Percentiles rank a stretch among this genome's conserved stretches.
These are phyloP conservation scores for Limnomonas spitsbergensis DNA, from an alignment of 139 green algal genomes.

Conservation along the genomic window DNA sequence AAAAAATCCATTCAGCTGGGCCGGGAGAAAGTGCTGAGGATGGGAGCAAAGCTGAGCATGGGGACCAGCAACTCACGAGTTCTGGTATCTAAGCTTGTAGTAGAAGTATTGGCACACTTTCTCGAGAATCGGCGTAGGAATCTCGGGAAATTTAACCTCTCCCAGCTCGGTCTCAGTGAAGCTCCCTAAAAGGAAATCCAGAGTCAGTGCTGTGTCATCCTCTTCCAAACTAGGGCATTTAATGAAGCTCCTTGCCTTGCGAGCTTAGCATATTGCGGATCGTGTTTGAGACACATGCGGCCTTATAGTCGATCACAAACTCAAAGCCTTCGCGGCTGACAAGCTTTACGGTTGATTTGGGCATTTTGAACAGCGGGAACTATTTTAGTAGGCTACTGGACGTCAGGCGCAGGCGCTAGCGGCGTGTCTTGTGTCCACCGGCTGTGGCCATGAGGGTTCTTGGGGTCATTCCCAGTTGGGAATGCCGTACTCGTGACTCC, in stretches of 20 bases:
- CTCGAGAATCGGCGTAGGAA: conserved; percentile 87
- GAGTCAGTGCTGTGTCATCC: too few relatives aligned
- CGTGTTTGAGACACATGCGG: conserved; percentile 93
- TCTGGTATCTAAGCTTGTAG: conserved; percentile 92
- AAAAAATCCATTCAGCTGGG: too few relatives aligned
- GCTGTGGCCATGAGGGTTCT: too few relatives aligned
- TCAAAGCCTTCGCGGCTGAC: conserved; percentile 93
- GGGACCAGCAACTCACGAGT: conserved; percentile 75
- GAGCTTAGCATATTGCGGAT: conserved; percentile 97
- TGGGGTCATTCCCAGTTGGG: too few relatives aligned
- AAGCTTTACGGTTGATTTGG: conserved; percentile 83
- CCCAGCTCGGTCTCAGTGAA: conserved; percentile 91
- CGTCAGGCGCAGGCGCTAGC: too few relatives aligned
- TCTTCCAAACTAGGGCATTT: too few relatives aligned
- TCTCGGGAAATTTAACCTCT: conserved; percentile 89
- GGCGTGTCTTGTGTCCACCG: too few relatives aligned
- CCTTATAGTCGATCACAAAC: conserved; percentile 93
- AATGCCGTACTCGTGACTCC: too few relatives aligned
- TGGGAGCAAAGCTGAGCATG: too few relatives aligned
- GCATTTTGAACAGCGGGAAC: conserved; percentile 53
- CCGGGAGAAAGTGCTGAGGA: too few relatives aligned
- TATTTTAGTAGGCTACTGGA: too few relatives aligned
- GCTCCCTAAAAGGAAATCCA: conserved; percentile 54
- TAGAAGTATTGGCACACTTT: conserved; percentile 98
- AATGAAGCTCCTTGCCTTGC: conserved; percentile 53